Percentiles rank a stretch among this genome's conserved stretches.
Evolutionary conservation across 1,139 yeast species (phyloP).

Genomic region (Kodamaea sp.): DNA sequence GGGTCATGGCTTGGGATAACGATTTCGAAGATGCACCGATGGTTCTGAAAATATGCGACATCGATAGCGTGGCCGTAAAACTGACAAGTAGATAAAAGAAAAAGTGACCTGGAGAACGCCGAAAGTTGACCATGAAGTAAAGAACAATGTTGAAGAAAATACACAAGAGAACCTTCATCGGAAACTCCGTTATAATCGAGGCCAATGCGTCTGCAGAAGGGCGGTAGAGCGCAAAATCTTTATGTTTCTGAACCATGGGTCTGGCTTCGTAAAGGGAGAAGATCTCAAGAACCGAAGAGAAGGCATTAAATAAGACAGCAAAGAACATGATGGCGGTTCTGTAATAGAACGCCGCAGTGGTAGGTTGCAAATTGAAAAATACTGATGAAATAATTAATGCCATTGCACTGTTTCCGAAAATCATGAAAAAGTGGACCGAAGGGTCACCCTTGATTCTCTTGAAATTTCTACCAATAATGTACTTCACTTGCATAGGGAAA

Average conservation of each 20-base stretch:
- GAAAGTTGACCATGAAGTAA: conserved; percentile 60
- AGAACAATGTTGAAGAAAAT: conserved; percentile 47
- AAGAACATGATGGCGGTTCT: conserved; percentile 61
- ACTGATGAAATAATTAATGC: conserved; percentile 47
- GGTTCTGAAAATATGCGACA: conserved; percentile 61
- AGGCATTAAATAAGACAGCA: conserved; percentile 57
- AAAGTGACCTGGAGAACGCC: conserved; percentile 58
- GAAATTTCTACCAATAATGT: conserved; percentile 30
- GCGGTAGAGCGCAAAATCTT: conserved; percentile 62
- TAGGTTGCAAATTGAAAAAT: conserved; percentile 49
- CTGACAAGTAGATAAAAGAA: conserved; percentile 51
- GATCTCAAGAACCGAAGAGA: conserved; percentile 60
- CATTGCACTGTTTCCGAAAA: conserved; percentile 31
- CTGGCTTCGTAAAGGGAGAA: conserved; percentile 57
- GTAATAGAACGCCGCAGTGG: conserved; percentile 54
- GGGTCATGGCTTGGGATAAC: conserved; percentile 59
- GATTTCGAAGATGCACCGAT: conserved; percentile 59
- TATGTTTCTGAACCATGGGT: conserved; percentile 62
- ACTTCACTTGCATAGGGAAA: conserved; percentile 34
- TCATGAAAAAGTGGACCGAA: conserved; percentile 26
- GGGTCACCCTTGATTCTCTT: conserved; percentile 32
- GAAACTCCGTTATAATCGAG: conserved; percentile 57
- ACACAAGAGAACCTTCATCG: conserved; percentile 50
- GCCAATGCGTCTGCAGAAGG: conserved; percentile 70
- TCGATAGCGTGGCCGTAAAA: conserved; percentile 48